These are phyloP conservation scores for Gypsophila paniculata DNA, from an alignment of 179 eudicot genomes.

Conservation along the genomic window DNA sequence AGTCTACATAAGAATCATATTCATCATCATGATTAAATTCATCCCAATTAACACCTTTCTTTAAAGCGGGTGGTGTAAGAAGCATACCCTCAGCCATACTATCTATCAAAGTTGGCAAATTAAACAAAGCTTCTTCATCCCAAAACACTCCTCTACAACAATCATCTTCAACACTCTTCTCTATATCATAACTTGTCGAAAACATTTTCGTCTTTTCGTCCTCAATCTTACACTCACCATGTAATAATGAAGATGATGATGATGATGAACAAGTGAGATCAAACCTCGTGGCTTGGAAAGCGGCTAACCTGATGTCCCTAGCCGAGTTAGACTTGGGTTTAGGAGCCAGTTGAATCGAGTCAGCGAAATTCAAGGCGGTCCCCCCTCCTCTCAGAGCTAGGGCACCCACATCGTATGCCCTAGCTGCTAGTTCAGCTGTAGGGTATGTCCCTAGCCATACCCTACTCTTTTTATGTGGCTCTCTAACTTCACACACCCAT, in stretches of 20 bases:
- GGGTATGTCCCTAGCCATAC: slow-evolving; percentile 68
- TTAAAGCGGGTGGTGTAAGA: slow-evolving; percentile 58
- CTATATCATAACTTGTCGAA: slow-evolving; percentile 5
- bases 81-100: slow-evolving; percentile 87
- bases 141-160: slow-evolving; percentile 22
- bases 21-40: slow-evolving; percentile 18
- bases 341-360: slow-evolving; percentile 37
- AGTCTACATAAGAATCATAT: slow-evolving; percentile 10
- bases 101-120: slow-evolving; percentile 54
- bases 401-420: slow-evolving; percentile 57
- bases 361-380: slow-evolving; percentile 47
- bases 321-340: slow-evolving; percentile 43
- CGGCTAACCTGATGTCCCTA: slow-evolving; percentile 48
- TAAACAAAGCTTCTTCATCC: slow-evolving; percentile 68
- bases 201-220: background rate
- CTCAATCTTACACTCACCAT: background rate
- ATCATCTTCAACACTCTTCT: slow-evolving; percentile 11
- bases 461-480: slow-evolving; percentile 45
- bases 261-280: background rate
- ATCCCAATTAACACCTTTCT: slow-evolving; percentile 44
- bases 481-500: slow-evolving; percentile 57
- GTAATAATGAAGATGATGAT: background rate
- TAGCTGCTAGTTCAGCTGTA: slow-evolving; percentile 51
- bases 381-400: slow-evolving; percentile 41
- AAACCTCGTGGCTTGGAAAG: slow-evolving; percentile 37